Percentiles rank a stretch among this genome's conserved stretches.
phyloP scores from a whole-genome alignment of 495 filamentous ascomycete genomes.

The Haplographium delicatum region DNA sequence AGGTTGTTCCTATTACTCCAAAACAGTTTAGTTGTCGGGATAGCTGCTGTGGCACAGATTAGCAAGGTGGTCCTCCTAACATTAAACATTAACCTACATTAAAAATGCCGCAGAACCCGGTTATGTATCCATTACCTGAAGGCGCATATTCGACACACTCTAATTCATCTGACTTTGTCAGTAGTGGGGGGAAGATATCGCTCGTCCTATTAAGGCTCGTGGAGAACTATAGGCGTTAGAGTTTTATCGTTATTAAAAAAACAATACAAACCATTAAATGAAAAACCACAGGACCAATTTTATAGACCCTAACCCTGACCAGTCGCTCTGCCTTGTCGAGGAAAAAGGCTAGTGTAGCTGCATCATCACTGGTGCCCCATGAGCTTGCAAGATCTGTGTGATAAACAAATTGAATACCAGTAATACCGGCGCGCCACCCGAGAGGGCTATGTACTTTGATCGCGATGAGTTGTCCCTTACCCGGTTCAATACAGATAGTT shows the following conservation, averaged over 20 bases:
- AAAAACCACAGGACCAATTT: slow-evolving; percentile 3
- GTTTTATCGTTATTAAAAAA: neutral
- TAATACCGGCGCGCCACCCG: slow-evolving; percentile 1
- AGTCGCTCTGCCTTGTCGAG: slow-evolving; percentile 1
- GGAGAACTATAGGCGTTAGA: slow-evolving; percentile 7
- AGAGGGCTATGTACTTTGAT: slow-evolving; percentile 7
- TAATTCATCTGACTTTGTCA: neutral
- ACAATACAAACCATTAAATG: slow-evolving; percentile 2
- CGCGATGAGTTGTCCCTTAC: slow-evolving; percentile 6
- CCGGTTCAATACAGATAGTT: neutral
- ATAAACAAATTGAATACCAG: slow-evolving; percentile 6
- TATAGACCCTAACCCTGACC: slow-evolving; percentile 11
- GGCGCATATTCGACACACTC: slow-evolving; percentile 1
- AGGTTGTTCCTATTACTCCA: slow-evolving; percentile 5
- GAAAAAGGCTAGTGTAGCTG: slow-evolving; percentile 4
- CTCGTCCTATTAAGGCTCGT: slow-evolving; percentile 6
- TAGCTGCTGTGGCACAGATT: neutral
- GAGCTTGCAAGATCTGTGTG: neutral
- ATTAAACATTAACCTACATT: slow-evolving; percentile 2
- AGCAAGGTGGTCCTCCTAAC: neutral
- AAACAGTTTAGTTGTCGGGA: slow-evolving; percentile 9
- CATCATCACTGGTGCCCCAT: slow-evolving; percentile 2
- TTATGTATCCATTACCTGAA: slow-evolving; percentile 1
- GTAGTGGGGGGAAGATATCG: slow-evolving; percentile 1
- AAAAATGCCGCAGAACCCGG: slow-evolving; percentile 9